Evolutionary conservation across 192 early-diverging fungal species (phyloP), one percentile per base, ranked within the genome.

Genomic region (Phycomyces nitens): DNA sequence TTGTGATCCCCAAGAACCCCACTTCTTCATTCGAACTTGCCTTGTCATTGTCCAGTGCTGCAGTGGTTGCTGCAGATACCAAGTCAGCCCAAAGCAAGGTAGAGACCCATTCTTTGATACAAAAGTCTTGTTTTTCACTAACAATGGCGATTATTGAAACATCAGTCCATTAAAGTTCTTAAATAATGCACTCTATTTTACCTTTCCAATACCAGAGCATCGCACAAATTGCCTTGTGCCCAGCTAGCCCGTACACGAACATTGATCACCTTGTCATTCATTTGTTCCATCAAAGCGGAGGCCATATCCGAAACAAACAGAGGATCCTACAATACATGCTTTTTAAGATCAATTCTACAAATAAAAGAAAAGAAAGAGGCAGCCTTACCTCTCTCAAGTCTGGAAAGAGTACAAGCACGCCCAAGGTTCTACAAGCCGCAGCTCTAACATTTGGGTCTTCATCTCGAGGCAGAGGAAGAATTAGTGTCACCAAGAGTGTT

Each of bases 151-250:
- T 18, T 62, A 51, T 22, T 63, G 47, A 1, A 43, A 43, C 2
- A 64, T 34, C 16, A 34, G 11, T 22, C 43, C 40, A n/a, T 51
- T 73, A 59, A 5, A 42, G 58, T 9, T 38, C 21, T 14, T 60
- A 1, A 14, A 22, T 21, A 58, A n/a, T 14, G 20, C 56, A 5
- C n/a, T 40, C 47, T n/a, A n/a, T n/a, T n/a, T 22, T 66, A 74
- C 40, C 54, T 44, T 66, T 69, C 53, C 15, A 78, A 43, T 8
- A 84, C 76, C 3, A 88, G 60, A 0, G 86, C 74, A 68, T 90
- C 88, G 29, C 83, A 79, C 29, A 91, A 57, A 74, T 91, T 91
- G 5, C 83, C 91, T n/a, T 90, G 70, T 0, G 88, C 87, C 91
- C 91, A 93, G 62, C 85, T 87, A 1, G 81, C 86, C 29, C 89